phyloP scores from a whole-genome alignment of 352 stramenopile genomes.

The Lagenidium giganteum region DNA sequence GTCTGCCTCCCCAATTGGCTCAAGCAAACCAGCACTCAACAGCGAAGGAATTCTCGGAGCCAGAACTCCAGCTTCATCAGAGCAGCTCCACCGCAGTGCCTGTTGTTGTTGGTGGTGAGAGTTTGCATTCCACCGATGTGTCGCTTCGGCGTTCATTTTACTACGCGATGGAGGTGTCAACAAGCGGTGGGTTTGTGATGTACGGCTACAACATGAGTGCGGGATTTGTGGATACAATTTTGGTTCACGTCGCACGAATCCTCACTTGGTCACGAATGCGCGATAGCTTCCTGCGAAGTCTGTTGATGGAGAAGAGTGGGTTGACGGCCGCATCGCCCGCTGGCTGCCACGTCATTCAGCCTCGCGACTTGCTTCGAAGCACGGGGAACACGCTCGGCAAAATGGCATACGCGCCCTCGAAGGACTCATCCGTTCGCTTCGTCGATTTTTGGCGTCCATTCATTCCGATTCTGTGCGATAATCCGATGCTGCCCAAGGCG shows the following conservation, averaged over 20 bases:
- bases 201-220: constrained; percentile 69
- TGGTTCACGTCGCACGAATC: constrained; percentile 43
- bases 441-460: constrained; percentile 48
- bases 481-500: constrained; percentile 32
- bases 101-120: constrained; percentile 55
- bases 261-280: constrained; percentile 58
- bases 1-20: too few species aligned
- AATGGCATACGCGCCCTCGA: too few species aligned
- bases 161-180: constrained; percentile 54
- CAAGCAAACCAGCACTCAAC: constrained; percentile 12
- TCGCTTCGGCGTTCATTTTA: constrained; percentile 62
- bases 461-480: constrained; percentile 36
- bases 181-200: constrained; percentile 34
- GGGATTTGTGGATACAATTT: constrained; percentile 36
- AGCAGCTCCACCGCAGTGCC: constrained; percentile 1
- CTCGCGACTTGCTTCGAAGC: constrained; percentile 42
- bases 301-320: constrained; percentile 52
- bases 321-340: constrained; percentile 27
- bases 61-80: neutral
- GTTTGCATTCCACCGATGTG: too few species aligned
- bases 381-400: too few species aligned
- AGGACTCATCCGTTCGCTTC: constrained; percentile 47
- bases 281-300: constrained; percentile 38
- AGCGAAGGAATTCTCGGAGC: constrained; percentile 23
- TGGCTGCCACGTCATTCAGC: constrained; percentile 50